Evolutionary conservation across 1,284 basidiomycete species (phyloP).

Genomic region (Tylopilus sp.): DNA sequence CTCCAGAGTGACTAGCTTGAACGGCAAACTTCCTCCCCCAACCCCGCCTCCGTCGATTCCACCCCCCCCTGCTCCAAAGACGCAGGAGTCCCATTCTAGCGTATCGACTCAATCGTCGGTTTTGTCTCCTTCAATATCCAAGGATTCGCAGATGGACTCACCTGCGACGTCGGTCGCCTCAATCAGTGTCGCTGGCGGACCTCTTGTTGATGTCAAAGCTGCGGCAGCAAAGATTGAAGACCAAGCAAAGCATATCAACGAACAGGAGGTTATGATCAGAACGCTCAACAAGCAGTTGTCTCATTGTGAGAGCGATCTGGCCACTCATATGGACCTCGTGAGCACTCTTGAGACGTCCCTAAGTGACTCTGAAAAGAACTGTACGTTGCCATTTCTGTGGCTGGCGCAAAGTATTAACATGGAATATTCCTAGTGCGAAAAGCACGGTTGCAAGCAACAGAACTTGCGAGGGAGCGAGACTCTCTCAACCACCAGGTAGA

Average conservation of each 20-base stretch:
- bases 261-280: slow-evolving; percentile 88
- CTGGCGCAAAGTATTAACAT: slow-evolving; percentile 20
- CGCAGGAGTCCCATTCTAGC: slow-evolving; percentile 47
- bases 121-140: slow-evolving; percentile 51
- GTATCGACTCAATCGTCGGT: slow-evolving; percentile 55
- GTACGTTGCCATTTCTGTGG: slow-evolving; percentile 46
- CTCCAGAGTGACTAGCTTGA: slow-evolving; percentile 54
- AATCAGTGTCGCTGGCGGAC: slow-evolving; percentile 29
- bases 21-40: slow-evolving; percentile 80
- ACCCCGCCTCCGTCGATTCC: slow-evolving; percentile 87
- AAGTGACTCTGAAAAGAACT: slow-evolving; percentile 85
- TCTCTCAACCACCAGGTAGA: slow-evolving; percentile 62
- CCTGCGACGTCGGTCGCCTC: slow-evolving; percentile 62
- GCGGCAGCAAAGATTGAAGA: slow-evolving; percentile 60
- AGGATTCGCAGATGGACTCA: slow-evolving; percentile 63
- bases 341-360: slow-evolving; percentile 77
- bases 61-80: slow-evolving; percentile 75
- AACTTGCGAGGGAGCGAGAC: slow-evolving; percentile 81
- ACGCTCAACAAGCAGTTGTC: slow-evolving; percentile 88
- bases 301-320: slow-evolving; percentile 87
- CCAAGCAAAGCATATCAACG: slow-evolving; percentile 71
- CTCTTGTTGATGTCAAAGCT: slow-evolving; percentile 49
- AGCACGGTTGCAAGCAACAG: slow-evolving; percentile 84
- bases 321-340: slow-evolving; percentile 89
- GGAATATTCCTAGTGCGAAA: slow-evolving; percentile 64